Percentiles rank a stretch among this genome's conserved stretches.
phyloP scores from a whole-genome alignment of 202 grass and related monocot species.

The Dendrocalamus latiflorus region DNA sequence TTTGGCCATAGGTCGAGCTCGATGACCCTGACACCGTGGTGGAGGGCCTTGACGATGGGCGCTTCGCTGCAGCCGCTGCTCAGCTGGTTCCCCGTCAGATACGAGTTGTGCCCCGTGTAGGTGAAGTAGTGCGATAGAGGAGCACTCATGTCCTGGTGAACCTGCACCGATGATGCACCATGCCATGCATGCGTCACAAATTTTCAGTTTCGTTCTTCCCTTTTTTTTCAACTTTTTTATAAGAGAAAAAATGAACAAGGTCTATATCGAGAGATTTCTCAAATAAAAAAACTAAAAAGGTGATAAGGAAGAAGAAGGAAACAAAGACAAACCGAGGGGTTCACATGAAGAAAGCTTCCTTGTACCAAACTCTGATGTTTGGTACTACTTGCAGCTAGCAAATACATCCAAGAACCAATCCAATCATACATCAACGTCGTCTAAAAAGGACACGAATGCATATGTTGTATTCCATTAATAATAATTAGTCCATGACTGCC shows the following conservation, averaged over 20 bases:
- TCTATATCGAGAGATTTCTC: background rate
- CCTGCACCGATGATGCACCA: constrained; percentile 20
- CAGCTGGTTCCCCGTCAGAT: constrained; percentile 86
- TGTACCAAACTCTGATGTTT: background rate
- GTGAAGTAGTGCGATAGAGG: constrained; percentile 89
- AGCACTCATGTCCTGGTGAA: constrained; percentile 48
- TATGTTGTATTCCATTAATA: background rate
- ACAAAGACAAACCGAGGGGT: background rate
- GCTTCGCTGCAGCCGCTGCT: constrained; percentile 71
- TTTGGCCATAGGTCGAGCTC: constrained; percentile 95
- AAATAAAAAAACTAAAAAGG: too few relatives aligned
- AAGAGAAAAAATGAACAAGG: background rate
- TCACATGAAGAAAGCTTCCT: background rate
- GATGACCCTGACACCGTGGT: constrained; percentile 69
- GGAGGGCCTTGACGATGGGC: constrained; percentile 66
- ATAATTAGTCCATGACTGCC: background rate
- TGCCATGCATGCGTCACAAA: too few relatives aligned
- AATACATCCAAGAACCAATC: background rate
- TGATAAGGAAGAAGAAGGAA: background rate
- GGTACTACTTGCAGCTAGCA: background rate
- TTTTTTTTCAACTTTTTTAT: background rate
- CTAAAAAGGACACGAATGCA: background rate
- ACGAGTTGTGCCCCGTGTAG: constrained; percentile 95
- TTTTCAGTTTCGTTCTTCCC: background rate
- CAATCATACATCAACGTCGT: background rate